Evolutionary conservation across 345 rosid genomes (phyloP).

Genomic region (Camelina neglecta): DNA sequence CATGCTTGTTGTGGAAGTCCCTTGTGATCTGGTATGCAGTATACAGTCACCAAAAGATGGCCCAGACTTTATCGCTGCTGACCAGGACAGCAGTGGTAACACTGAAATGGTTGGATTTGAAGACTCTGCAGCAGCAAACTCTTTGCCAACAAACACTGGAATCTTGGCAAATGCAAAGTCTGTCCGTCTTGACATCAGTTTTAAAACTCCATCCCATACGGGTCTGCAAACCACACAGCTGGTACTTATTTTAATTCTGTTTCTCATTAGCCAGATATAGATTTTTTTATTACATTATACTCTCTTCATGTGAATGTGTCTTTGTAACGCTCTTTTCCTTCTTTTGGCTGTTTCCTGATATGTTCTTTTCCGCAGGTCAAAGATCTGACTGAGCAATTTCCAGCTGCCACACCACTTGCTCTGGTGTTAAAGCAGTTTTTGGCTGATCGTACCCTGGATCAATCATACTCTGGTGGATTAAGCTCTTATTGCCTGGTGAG

Average conservation of each 20-base stretch:
- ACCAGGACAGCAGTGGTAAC: conserved; percentile 49
- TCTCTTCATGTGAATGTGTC: conserved; percentile 16
- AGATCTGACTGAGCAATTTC: conserved; percentile 89
- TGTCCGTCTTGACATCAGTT: conserved; percentile 90
- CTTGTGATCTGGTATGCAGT: conserved; percentile 71
- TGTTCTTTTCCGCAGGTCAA: conserved; percentile 64
- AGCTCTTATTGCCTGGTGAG: conserved; percentile 96
- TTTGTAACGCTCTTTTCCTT: conserved; percentile 22
- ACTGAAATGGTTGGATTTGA: conserved; percentile 56
- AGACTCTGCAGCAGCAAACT: conserved; percentile 57
- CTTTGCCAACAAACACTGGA: conserved; percentile 46
- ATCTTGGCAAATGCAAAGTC: conserved; percentile 60
- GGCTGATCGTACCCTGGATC: conserved; percentile 98
- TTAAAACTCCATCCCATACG: conserved; percentile 89
- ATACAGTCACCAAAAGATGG: conserved; percentile 73
- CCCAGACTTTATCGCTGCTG: conserved; percentile 47
- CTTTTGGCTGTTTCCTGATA: conserved; percentile 19
- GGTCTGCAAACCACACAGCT: conserved; percentile 93
- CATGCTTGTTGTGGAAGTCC: conserved; percentile 97
- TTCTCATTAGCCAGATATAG: conserved; percentile 1
- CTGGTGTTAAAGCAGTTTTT: conserved; percentile 94
- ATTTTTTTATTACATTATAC: conserved; percentile 13
- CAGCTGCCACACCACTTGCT: conserved; percentile 94
- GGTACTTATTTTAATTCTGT: conserved; percentile 49
- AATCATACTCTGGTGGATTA: conserved; percentile 97